phyloP scores from a whole-genome alignment of 441 rosid species.

The Monsonia emarginata region DNA sequence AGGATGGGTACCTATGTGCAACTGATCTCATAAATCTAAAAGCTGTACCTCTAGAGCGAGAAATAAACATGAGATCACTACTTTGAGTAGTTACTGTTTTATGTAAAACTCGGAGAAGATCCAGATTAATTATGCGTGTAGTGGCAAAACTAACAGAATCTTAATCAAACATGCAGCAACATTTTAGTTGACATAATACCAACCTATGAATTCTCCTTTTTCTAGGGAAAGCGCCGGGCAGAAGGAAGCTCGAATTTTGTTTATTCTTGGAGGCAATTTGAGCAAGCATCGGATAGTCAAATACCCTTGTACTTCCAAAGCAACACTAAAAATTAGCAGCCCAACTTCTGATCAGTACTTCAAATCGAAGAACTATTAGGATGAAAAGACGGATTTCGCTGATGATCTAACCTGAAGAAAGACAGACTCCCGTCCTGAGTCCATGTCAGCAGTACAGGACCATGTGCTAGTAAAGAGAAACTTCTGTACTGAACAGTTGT shows the following conservation, averaged over 20 bases:
- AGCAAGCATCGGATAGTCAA: slow-evolving; percentile 78
- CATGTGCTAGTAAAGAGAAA: slow-evolving; percentile 77
- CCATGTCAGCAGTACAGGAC: slow-evolving; percentile 83
- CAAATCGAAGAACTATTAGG: background rate
- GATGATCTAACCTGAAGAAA: slow-evolving; percentile 61
- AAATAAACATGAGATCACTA: background rate
- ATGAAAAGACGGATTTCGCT: slow-evolving; percentile 5
- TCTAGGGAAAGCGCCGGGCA: slow-evolving; percentile 84
- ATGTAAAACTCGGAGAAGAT: no score
- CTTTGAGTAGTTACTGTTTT: no score
- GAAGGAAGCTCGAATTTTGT: slow-evolving; percentile 69
- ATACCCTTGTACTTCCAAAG: slow-evolving; percentile 73
- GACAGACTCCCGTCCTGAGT: slow-evolving; percentile 80
- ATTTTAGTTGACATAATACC: slow-evolving; percentile 9
- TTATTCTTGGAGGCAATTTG: slow-evolving; percentile 58
- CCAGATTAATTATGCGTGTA: background rate
- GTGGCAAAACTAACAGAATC: background rate
- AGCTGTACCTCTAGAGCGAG: no score
- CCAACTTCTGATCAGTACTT: slow-evolving; percentile 9
- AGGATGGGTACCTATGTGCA: no score
- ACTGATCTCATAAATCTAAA: no score
- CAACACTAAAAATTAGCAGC: slow-evolving; percentile 49
- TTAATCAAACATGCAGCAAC: background rate
- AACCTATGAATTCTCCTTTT: slow-evolving; percentile 91
- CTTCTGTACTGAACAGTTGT: slow-evolving; percentile 85